Percentiles rank a stretch among this genome's conserved stretches.
Evolutionary conservation across 2,329 filamentous ascomycete species (phyloP).

Genomic region (Coleophoma crateriformis): DNA sequence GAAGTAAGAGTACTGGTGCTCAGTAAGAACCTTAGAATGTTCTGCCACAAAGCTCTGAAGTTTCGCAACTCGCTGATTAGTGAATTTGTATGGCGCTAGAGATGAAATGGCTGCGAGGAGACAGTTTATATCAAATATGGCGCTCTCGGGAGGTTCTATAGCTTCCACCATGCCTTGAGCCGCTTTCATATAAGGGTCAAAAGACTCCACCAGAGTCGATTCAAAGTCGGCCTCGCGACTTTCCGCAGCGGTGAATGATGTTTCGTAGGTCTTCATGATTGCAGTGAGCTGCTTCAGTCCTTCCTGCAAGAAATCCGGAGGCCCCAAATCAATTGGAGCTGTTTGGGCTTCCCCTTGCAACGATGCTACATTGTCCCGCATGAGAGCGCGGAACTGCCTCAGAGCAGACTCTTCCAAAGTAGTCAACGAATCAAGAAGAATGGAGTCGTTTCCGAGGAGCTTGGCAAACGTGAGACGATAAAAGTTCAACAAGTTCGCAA

Average conservation of each 20-base stretch:
- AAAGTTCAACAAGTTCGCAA: constrained; percentile 84
- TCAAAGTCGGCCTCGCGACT: constrained; percentile 66
- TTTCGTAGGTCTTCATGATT: constrained; percentile 83
- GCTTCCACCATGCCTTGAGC: constrained; percentile 63
- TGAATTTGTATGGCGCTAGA: constrained; percentile 59
- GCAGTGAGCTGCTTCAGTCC: constrained; percentile 71
- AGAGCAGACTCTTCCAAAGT: constrained; percentile 71
- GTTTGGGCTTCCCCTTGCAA: constrained; percentile 68
- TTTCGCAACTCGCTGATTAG: constrained; percentile 44
- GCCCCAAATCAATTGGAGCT: constrained; percentile 65
- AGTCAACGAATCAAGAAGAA: constrained; percentile 62
- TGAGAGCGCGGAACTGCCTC: constrained; percentile 74
- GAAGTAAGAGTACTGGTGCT: constrained; percentile 69
- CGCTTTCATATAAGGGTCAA: constrained; percentile 80
- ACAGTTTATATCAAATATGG: constrained; percentile 73
- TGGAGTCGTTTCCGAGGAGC: constrained; percentile 64
- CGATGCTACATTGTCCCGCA: constrained; percentile 73
- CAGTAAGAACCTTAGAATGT: constrained; percentile 51
- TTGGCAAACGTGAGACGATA: constrained; percentile 82
- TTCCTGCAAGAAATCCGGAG: constrained; percentile 76
- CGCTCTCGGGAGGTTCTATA: constrained; percentile 52
- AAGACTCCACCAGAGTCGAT: constrained; percentile 67
- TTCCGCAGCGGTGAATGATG: constrained; percentile 59
- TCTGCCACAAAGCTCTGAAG: constrained; percentile 51
- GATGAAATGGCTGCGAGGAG: constrained; percentile 50